Conservation (phyloP, 78 protist species). For the Dictyostelium intermedium region DNA sequence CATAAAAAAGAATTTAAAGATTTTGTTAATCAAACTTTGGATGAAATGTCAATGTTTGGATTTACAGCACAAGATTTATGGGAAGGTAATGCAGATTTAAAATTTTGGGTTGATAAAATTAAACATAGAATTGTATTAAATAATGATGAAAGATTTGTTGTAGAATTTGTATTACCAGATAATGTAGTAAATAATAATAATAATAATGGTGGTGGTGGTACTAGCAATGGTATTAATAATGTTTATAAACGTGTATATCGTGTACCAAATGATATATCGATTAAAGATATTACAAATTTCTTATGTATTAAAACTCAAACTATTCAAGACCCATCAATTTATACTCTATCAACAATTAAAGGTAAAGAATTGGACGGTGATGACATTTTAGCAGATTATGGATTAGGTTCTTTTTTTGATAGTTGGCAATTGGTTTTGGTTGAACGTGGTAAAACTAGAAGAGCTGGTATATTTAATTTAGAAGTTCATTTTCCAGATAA, state of each 20-base stretch:
- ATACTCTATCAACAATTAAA: conserved; percentile 41
- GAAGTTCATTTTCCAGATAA: conserved; percentile 65
- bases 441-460: conserved; percentile 39
- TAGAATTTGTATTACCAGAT: conserved; percentile 50
- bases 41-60: conserved; percentile 47
- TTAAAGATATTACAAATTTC: conserved; percentile 29
- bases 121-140: background rate
- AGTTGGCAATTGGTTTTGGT: conserved; percentile 56
- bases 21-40: background rate
- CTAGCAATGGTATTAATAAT: background rate
- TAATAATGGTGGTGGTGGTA: background rate
- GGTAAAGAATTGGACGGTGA: conserved; percentile 16
- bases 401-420: conserved; percentile 67
- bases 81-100: conserved; percentile 73
- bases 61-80: conserved; percentile 65
- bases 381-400: conserved; percentile 38
- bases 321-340: background rate
- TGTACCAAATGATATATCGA: conserved; percentile 60
- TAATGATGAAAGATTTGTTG: conserved; percentile 53
- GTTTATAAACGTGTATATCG: conserved; percentile 30
- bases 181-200: background rate
- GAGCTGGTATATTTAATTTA: conserved; percentile 40
- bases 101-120: conserved; percentile 38
- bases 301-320: conserved; percentile 27
- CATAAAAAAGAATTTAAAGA: conserved; percentile 44